Percentiles rank a stretch among this genome's conserved stretches.
Conservation (phyloP, 495 filamentous ascomycete genomes). For the Penicillium alfredii region DNA sequence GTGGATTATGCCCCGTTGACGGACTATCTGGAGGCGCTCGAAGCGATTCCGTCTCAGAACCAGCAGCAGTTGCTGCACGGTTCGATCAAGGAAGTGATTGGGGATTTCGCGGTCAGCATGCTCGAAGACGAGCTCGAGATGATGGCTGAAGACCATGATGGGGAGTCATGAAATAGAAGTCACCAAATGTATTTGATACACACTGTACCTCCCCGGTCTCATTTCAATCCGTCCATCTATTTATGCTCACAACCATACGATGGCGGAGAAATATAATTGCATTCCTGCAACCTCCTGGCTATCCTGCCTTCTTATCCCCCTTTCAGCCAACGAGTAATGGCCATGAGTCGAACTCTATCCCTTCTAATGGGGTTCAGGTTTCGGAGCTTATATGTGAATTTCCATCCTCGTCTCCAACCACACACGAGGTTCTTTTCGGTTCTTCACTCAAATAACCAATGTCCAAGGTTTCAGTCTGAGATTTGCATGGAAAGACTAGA, state of each 20-base stretch:
- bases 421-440: conserved; percentile 7
- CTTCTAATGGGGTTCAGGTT: too few species aligned
- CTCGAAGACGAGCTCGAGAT: conserved; percentile 38
- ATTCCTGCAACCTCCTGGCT: too few species aligned
- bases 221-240: too few species aligned
- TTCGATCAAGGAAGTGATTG: conserved; percentile 30
- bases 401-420: too few species aligned
- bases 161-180: conserved; percentile 8
- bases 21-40: conserved; percentile 35
- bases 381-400: too few species aligned
- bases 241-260: too few species aligned
- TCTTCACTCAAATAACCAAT: conserved; percentile 1
- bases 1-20: conserved; percentile 32
- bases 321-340: too few species aligned
- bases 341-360: too few species aligned
- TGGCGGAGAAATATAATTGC: too few species aligned
- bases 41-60: conserved; percentile 22
- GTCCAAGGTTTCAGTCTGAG: conserved; percentile 3
- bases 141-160: conserved; percentile 22
- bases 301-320: too few species aligned
- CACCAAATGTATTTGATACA: too few species aligned
- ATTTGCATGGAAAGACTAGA: conserved; percentile 5
- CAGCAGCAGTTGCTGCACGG: conserved; percentile 29
- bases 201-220: too few species aligned
- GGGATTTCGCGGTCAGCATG: conserved; percentile 36